phyloP scores from a whole-genome alignment of 2,329 filamentous ascomycete species.

The Tolypocladium tropicale region DNA sequence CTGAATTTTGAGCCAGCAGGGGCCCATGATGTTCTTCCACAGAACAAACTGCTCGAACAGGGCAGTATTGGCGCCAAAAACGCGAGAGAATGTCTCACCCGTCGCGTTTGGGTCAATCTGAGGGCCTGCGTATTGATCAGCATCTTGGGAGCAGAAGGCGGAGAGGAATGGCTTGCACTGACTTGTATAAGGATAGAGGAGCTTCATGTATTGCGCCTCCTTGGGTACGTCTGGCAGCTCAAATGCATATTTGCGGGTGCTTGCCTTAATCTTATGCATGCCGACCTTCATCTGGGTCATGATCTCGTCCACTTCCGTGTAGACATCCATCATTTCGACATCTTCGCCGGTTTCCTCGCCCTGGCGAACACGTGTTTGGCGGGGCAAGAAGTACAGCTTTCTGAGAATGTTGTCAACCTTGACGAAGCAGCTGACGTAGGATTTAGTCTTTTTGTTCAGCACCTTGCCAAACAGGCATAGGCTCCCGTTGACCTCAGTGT shows the following conservation, averaged over 20 bases:
- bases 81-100: slow-evolving; percentile 86
- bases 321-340: slow-evolving; percentile 81
- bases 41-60: slow-evolving; percentile 97
- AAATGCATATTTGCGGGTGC: slow-evolving; percentile 88
- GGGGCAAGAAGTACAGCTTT: slow-evolving; percentile 87
- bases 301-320: slow-evolving; percentile 74
- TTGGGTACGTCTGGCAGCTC: slow-evolving; percentile 80
- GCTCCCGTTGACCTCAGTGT: slow-evolving; percentile 82
- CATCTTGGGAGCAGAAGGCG: neutral
- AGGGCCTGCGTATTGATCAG: slow-evolving; percentile 38
- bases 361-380: slow-evolving; percentile 45
- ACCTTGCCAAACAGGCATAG: slow-evolving; percentile 95
- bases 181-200: slow-evolving; percentile 91
- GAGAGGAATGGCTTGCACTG: slow-evolving; percentile 14
- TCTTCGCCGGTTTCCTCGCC: slow-evolving; percentile 65
- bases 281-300: slow-evolving; percentile 81
- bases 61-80: slow-evolving; percentile 88
- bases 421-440: slow-evolving; percentile 84
- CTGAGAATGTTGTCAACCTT: slow-evolving; percentile 91
- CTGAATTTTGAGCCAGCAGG: slow-evolving; percentile 90
- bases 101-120: slow-evolving; percentile 57
- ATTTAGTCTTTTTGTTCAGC: slow-evolving; percentile 70
- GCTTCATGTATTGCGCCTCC: slow-evolving; percentile 84
- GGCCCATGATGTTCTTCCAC: slow-evolving; percentile 98
- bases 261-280: slow-evolving; percentile 90